Conservation (phyloP, 2,329 filamentous ascomycete species). For the Phoma herbarum region DNA sequence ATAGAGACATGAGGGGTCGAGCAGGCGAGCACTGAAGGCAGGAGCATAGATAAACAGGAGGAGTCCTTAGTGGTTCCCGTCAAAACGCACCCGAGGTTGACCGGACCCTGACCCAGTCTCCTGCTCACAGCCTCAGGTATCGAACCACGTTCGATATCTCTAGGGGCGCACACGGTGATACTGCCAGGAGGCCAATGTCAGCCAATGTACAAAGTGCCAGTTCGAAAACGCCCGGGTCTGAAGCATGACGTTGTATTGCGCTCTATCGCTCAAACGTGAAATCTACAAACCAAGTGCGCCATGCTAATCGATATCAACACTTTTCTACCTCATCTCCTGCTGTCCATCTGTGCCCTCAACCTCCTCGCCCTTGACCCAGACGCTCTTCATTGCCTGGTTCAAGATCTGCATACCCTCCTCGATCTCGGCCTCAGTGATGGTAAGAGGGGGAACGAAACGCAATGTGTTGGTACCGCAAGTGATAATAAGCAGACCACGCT, state of each 20-base stretch:
- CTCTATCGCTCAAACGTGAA: constrained; percentile 10
- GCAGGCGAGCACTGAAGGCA: too few relatives aligned
- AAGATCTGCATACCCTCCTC: constrained; percentile 78
- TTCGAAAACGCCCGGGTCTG: neutral
- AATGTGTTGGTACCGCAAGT: constrained; percentile 93
- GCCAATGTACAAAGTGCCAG: too few relatives aligned
- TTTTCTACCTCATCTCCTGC: constrained; percentile 43
- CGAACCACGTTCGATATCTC: too few relatives aligned
- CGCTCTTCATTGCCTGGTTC: constrained; percentile 69
- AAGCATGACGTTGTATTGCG: neutral
- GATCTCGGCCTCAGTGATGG: constrained; percentile 83
- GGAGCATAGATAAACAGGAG: too few relatives aligned
- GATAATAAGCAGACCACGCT: constrained; percentile 88
- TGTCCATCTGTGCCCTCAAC: constrained; percentile 45
- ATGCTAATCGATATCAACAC: neutral
- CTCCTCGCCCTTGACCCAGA: constrained; percentile 55
- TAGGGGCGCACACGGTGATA: too few relatives aligned
- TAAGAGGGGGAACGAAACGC: constrained; percentile 87
- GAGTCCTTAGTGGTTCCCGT: too few relatives aligned
- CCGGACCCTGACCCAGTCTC: too few relatives aligned
- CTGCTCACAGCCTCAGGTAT: too few relatives aligned
- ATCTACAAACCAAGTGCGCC: constrained; percentile 1
- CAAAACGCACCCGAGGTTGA: too few relatives aligned
- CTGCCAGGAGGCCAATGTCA: too few relatives aligned
- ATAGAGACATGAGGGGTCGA: too few relatives aligned